Evolutionary conservation across 2,329 filamentous ascomycete genomes (phyloP), one percentile per base, ranked within the genome.

Genomic region (Ophiostoma himal-ulmi): DNA sequence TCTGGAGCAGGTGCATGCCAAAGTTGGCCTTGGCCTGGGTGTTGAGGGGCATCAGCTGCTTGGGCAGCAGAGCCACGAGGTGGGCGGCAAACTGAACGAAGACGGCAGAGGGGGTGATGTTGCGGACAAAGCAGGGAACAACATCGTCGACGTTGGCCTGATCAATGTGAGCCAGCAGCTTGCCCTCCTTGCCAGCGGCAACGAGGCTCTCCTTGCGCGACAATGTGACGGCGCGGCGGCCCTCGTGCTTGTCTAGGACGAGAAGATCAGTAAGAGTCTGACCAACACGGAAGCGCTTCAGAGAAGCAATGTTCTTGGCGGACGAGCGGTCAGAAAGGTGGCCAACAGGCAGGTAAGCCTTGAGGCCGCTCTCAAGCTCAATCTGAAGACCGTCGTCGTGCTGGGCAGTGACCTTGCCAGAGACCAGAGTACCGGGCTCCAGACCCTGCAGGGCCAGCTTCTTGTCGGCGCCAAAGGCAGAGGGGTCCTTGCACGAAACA

Each of bases 401-500:
- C 80, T 94, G 94, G 77, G 93, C 90, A n/a, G 88, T 88, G 5
- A 94, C 92, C 67, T 88, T 91, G 67, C 90, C 95, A 44, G 88
- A 88, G 13, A 97, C 90, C 60, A 94, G 77, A 69, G 90, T 84
- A 48, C 94, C 94, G 57, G 92, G 82, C 72, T 88, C 85, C 30
- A 98, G 83, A 57, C 87, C 86, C 76, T 91, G 89, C 75, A 96
- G 88, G 0, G 91, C 91, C 71, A 88, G 86, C 76, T 95, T 92
- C 76, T 91, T 91, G 54, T 92, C 89, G 26, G 88, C 76, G 11
- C 91, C 91, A 75, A 95, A 92, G 0, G 88, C 87, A 36, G 89
- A 87, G 10, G 92, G 91, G 75, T 97, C 93, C 80, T 96, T 97
- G 84, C 95, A 99, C 26, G 94, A 96, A 5, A 99, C 91, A 52